phyloP scores from a whole-genome alignment of 2,329 filamentous ascomycete genomes.

The Aphanoascus verrucosus region DNA sequence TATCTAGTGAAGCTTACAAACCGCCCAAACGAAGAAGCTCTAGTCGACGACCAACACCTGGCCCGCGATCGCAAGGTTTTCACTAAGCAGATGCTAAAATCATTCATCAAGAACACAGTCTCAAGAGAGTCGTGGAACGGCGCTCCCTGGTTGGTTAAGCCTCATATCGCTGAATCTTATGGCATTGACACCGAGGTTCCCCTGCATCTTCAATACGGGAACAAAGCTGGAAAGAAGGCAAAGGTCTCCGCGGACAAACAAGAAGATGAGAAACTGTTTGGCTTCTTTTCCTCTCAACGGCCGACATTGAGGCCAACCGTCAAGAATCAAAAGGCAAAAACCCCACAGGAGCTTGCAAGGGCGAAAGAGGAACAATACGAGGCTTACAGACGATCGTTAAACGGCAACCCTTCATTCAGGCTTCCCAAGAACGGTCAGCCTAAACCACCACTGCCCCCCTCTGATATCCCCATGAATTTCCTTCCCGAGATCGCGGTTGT shows the following conservation, averaged over 20 bases:
- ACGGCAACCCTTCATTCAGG: slow-evolving; percentile 35
- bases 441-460: neutral
- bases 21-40: slow-evolving; percentile 57
- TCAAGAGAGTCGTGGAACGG: slow-evolving; percentile 84
- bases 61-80: slow-evolving; percentile 82
- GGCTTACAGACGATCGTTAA: slow-evolving; percentile 40
- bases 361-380: slow-evolving; percentile 38
- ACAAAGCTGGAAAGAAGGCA: slow-evolving; percentile 67
- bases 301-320: slow-evolving; percentile 62
- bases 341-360: slow-evolving; percentile 37
- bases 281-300: slow-evolving; percentile 39
- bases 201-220: slow-evolving; percentile 68
- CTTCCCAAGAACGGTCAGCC: slow-evolving; percentile 15
- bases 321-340: slow-evolving; percentile 57
- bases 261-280: slow-evolving; percentile 41
- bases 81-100: slow-evolving; percentile 84
- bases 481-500: slow-evolving; percentile 9
- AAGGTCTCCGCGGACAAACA: slow-evolving; percentile 54
- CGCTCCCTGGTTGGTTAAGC: slow-evolving; percentile 92
- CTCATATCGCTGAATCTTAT: slow-evolving; percentile 70
- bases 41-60: slow-evolving; percentile 73
- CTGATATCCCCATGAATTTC: neutral
- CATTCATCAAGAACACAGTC: slow-evolving; percentile 93
- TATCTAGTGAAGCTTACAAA: slow-evolving; percentile 71
- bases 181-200: slow-evolving; percentile 82